These are phyloP conservation scores for Dactylis glomerata DNA, from an alignment of 176 grass and related monocot species.

Conservation along the genomic window DNA sequence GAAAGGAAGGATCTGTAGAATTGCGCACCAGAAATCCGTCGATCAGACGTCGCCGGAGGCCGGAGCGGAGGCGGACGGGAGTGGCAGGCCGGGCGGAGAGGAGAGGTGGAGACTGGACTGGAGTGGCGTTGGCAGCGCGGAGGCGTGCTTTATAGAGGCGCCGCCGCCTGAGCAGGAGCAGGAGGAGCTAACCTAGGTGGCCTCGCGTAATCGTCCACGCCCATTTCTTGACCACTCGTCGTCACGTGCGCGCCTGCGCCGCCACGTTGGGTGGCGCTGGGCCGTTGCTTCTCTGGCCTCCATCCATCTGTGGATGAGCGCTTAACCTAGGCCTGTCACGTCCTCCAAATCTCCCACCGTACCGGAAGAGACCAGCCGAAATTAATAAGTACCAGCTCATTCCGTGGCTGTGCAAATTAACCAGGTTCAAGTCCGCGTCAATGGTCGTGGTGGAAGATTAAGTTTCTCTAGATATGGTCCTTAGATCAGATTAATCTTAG, in stretches of 20 bases:
- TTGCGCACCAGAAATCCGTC: slow-evolving; percentile 20
- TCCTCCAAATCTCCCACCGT: neutral
- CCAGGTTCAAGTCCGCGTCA: too few relatives aligned
- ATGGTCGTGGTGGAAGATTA: too few relatives aligned
- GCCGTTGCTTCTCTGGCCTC: neutral
- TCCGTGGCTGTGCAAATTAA: too few relatives aligned
- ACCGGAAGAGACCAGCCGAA: neutral
- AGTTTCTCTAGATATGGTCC: too few relatives aligned
- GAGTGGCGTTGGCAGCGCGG: neutral
- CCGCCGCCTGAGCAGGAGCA: neutral
- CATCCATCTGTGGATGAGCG: neutral
- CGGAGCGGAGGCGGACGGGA: neutral
- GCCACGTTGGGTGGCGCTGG: neutral
- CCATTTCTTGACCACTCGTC: slow-evolving; percentile 13
- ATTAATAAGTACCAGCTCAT: neutral
- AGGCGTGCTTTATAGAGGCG: slow-evolving; percentile 23
- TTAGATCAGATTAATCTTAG: too few relatives aligned
- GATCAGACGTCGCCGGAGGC: neutral
- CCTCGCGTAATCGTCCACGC: neutral
- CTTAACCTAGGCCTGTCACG: neutral
- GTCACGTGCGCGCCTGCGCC: neutral
- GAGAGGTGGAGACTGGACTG: too few relatives aligned
- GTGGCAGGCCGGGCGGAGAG: neutral
- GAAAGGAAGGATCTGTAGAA: neutral
- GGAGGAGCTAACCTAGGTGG: neutral